A percentile compares a stretch with the other conserved stretches of the same genome.
Conservation (phyloP, 371 early-diverging fungal species). For the Circinella minor region DNA sequence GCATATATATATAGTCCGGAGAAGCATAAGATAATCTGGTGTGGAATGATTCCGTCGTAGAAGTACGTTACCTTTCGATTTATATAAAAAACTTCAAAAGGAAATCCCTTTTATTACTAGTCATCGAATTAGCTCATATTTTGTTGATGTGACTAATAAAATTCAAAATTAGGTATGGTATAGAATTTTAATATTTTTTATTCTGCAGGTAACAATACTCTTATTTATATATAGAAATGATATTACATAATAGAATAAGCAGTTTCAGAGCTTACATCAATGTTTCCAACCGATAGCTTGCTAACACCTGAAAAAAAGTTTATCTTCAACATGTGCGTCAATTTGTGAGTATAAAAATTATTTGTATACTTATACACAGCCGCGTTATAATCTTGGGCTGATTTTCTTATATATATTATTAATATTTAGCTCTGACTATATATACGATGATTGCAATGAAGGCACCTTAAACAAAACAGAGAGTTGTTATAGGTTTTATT, state of each 20-base stretch:
- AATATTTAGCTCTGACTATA: slow-evolving; percentile 27
- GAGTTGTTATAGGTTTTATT: slow-evolving; percentile 31
- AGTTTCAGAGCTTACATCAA: too few species aligned
- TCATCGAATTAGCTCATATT: slow-evolving; percentile 28
- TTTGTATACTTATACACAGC: slow-evolving; percentile 23
- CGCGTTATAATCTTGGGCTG: neutral
- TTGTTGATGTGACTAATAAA: slow-evolving; percentile 19
- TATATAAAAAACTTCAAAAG: slow-evolving; percentile 29
- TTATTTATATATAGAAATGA: neutral
- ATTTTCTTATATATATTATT: slow-evolving; percentile 3
- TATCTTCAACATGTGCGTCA: slow-evolving; percentile 28
- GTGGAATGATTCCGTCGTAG: slow-evolving; percentile 1
- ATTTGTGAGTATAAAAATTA: slow-evolving; percentile 29
- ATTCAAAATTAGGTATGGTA: slow-evolving; percentile 1
- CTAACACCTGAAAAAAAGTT: slow-evolving; percentile 23
- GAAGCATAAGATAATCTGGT: slow-evolving; percentile 4
- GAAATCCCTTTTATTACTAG: slow-evolving; percentile 22
- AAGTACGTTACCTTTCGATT: slow-evolving; percentile 9
- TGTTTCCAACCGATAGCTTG: neutral
- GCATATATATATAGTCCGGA: neutral
- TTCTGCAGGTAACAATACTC: slow-evolving; percentile 6
- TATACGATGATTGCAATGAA: slow-evolving; percentile 25
- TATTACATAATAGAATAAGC: neutral
- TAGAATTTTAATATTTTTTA: neutral
- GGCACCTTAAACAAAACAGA: slow-evolving; percentile 25